phyloP scores from a whole-genome alignment of 176 grass and related monocot species.

The Eragrostis nindensis region DNA sequence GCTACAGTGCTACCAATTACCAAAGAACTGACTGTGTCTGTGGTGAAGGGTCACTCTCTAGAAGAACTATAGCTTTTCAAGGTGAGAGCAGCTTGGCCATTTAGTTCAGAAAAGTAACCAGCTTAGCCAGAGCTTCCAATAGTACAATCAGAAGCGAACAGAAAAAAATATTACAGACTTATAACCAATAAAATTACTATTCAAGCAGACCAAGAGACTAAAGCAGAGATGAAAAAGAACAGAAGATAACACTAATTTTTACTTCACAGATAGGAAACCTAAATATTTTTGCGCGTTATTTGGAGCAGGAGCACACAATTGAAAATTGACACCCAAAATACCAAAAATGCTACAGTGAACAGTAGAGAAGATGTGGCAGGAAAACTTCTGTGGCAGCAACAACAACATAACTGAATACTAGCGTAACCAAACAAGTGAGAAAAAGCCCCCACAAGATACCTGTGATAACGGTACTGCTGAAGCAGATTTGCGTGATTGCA shows the following conservation, averaged over 20 bases:
- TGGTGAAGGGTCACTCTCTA: background rate
- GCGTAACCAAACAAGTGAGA: slow-evolving; percentile 22
- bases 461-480: slow-evolving; percentile 45
- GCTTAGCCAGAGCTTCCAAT: background rate
- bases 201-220: background rate
- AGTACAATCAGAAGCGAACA: slow-evolving; percentile 4
- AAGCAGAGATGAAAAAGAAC: background rate
- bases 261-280: background rate
- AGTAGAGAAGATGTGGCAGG: background rate
- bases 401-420: slow-evolving; percentile 17
- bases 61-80: slow-evolving; percentile 1
- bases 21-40: background rate
- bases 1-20: slow-evolving; percentile 25
- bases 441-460: slow-evolving; percentile 45
- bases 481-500: slow-evolving; percentile 49
- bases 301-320: background rate
- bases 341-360: background rate
- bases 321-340: no score
- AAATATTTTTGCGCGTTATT: background rate
- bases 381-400: background rate
- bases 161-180: background rate
- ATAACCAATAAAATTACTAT: background rate
- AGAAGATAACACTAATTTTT: background rate
- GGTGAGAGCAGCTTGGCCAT: background rate
- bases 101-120: background rate